Percentiles rank a stretch among this genome's conserved stretches.
Evolutionary conservation across 495 filamentous ascomycete genomes (phyloP).

Genomic region (Aspergillus indologenus): DNA sequence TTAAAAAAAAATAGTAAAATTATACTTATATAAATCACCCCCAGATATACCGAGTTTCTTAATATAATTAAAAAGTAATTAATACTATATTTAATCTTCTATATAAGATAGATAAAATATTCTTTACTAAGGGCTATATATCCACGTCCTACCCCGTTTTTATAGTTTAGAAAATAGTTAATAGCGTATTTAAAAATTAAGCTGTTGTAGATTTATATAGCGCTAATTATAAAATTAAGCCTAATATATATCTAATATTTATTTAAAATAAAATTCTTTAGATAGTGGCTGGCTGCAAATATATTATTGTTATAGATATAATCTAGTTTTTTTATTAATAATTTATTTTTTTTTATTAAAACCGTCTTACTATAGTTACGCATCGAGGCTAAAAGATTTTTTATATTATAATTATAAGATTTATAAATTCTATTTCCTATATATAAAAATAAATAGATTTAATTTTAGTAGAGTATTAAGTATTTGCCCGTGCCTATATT

Average conservation of each 20-base stretch:
- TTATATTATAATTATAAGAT: slow-evolving; percentile 1
- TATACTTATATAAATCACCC: neutral
- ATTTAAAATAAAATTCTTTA: neutral
- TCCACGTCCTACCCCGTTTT: neutral
- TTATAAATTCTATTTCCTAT: slow-evolving; percentile 1
- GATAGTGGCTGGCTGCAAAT: neutral
- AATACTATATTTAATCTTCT: neutral
- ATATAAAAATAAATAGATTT: slow-evolving; percentile 5
- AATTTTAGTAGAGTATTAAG: neutral
- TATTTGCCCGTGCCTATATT: neutral
- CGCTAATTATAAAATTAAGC: neutral
- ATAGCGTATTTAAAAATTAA: neutral
- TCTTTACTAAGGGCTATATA: neutral
- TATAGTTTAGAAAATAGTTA: neutral
- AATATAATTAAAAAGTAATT: neutral
- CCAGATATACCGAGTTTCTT: neutral
- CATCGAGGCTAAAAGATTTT: neutral
- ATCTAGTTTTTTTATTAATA: neutral
- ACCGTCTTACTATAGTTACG: neutral
- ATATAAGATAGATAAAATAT: neutral
- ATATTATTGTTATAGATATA: neutral
- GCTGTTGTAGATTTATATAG: neutral
- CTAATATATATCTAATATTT: neutral
- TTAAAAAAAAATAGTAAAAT: neutral
- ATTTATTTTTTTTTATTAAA: neutral